Percentiles rank a stretch among this genome's conserved stretches.
These are phyloP conservation scores for Penicillium fuscoglaucum DNA, from an alignment of 2,329 filamentous ascomycete genomes.

Conservation along the genomic window DNA sequence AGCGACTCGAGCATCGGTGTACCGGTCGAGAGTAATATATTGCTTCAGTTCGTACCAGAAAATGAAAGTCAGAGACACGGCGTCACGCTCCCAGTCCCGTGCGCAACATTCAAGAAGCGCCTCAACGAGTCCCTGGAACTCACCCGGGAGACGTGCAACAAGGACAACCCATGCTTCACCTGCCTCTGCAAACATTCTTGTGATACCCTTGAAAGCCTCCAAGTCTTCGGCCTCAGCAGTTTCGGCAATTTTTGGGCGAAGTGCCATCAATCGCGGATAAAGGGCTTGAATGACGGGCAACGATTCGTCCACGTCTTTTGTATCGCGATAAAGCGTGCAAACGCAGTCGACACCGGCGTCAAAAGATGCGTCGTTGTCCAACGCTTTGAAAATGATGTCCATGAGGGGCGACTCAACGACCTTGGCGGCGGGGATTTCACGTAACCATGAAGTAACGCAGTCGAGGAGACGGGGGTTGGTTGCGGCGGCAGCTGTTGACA, in stretches of 20 bases:
- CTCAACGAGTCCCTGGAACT: constrained; percentile 84
- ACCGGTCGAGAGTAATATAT: constrained; percentile 86
- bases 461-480: constrained; percentile 89
- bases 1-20: constrained; percentile 75
- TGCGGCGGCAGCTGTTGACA: constrained; percentile 65
- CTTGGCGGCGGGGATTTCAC: constrained; percentile 81
- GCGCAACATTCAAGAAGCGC: constrained; percentile 88
- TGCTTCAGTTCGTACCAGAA: constrained; percentile 99
- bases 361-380: constrained; percentile 74
- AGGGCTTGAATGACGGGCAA: constrained; percentile 77
- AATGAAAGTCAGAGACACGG: constrained; percentile 88
- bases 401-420: constrained; percentile 85
- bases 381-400: constrained; percentile 73
- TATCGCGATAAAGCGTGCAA: constrained; percentile 88
- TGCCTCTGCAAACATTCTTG: constrained; percentile 86
- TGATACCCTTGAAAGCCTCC: constrained; percentile 84
- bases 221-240: constrained; percentile 77
- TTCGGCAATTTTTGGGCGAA: constrained; percentile 74
- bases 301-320: constrained; percentile 88
- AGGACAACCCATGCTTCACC: constrained; percentile 93
- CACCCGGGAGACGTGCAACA: constrained; percentile 76
- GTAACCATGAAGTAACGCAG: constrained; percentile 94
- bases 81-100: constrained; percentile 83
- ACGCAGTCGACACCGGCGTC: constrained; percentile 89
- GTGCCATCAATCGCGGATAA: constrained; percentile 74